Evolutionary conservation across 805 yeast genomes (phyloP), one percentile per base, ranked within the genome.

Genomic region (Spathaspora gorwiae): DNA sequence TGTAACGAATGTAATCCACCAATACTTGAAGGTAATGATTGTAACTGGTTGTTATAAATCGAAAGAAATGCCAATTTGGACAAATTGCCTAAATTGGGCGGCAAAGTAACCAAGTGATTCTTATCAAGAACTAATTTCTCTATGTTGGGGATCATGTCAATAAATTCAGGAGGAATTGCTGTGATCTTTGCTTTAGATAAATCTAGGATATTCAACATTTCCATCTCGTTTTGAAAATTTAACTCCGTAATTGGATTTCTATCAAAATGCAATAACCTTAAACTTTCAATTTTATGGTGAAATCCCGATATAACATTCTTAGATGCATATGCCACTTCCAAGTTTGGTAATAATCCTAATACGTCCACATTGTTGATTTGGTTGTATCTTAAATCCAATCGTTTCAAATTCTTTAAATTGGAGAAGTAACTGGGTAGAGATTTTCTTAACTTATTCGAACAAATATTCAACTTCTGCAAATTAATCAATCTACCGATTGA

Each of bases 111-210:
- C 52, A 94, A 71, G 57, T 87, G 94, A 58, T 94, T 94, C 54
- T 83, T 81, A 63, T 89, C 94, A 50, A 94, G 65, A 27, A 80
- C 81, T 51, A 94, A 65, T 47, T 80, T 84, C 53, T 87, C 95
- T 43, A 90, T 68, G 47, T 79, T 77, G 0, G 86, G 79, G 36
- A 90, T 70, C 51, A 73, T 76, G 7, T 73, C 62, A 37, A 90
- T 72, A 47, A 90, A 79, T 13, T 76, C 78, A 7, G 78, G 72
- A 0, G 90, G 84, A 27, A 94, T 69, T 6, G 87, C 73, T 0
- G 96, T 80, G 40, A 94, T 68, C 55, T 87, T 89, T 1, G 96
- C 97, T 56, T 85, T 86, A 8, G 87, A 80, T 43, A 94, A 68
- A 49, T 89, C 89, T 40, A 94, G 71, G 13, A 81, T 79, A 1